Evolutionary conservation across 2,329 filamentous ascomycete species (phyloP), one percentile per base, ranked within the genome.

Genomic region (Venturia pyrina): DNA sequence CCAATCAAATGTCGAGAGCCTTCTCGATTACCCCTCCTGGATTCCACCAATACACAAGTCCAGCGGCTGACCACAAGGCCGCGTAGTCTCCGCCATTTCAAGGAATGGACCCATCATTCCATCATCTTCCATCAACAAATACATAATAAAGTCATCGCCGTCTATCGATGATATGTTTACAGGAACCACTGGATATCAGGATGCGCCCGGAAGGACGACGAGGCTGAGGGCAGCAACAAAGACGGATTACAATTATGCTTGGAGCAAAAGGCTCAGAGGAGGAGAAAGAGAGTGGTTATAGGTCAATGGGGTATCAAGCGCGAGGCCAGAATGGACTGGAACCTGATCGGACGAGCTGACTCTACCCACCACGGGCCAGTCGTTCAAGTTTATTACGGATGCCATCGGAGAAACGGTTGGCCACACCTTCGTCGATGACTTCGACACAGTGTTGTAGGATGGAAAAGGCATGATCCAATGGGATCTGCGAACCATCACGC

Each of bases 371-470:
- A 50, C 74, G 70, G 40, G 78, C 74, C 56, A 82, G 70, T 67
- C 77, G 78, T 66, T 82, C 79, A 32, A 85, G 75, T 73, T 85
- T 85, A 65, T 78, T 77, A 50, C 79, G 77, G 67, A 85, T 82
- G 10, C 83, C 83, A 68, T 85, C 82, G 7, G 80, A 80, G 69
- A 85, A 81, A 28, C 81, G 77, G 59, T 80, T 81, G 43, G 81
- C 76, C 17, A 79, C 74, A 41, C 82, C 83, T 67, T 82, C 81
- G 60, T 83, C 81, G 64, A 85, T 76, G 57, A 84, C 73, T 57
- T 82, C 80, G 67, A 83, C 76, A 71, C 80, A 83, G 69, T 84
- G 79, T 37, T 76, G 77, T 34, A 85, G 74, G 4, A 85, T 76
- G 19, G 78, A 75, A 66, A 78, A 80, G 3, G 79, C 77, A 66